Evolutionary conservation across 164 flowering plant genomes (phyloP).

Genomic region (Aristolochia californica): DNA sequence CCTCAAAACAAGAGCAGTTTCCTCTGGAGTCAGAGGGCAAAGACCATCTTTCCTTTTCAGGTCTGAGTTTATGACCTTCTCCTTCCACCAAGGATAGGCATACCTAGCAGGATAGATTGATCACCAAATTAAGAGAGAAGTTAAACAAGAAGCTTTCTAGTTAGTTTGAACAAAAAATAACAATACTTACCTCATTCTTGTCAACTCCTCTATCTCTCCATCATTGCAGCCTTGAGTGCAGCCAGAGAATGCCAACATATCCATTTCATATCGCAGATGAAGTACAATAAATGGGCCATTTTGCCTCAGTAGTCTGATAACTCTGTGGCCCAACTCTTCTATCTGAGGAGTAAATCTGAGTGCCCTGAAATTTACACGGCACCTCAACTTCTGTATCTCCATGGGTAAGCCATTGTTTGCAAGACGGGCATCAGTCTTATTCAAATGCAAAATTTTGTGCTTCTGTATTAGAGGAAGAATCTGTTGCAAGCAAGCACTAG

Average conservation of each 20-base stretch:
- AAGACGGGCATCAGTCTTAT: conserved; percentile 81
- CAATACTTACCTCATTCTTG: conserved; percentile 75
- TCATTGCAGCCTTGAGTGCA: conserved; percentile 79
- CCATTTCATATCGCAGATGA: conserved; percentile 98
- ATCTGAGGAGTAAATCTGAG: conserved; percentile 76
- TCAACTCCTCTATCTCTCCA: conserved; percentile 76
- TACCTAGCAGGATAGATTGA: conserved; percentile 34
- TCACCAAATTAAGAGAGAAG: neutral
- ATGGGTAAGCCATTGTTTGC: conserved; percentile 75
- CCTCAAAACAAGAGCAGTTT: conserved; percentile 59
- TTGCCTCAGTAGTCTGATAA: conserved; percentile 50
- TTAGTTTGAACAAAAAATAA: neutral
- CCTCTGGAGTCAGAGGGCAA: conserved; percentile 89
- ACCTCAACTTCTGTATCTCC: conserved; percentile 77
- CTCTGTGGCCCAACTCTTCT: conserved; percentile 76
- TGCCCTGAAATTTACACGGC: conserved; percentile 78
- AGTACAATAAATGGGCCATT: conserved; percentile 81
- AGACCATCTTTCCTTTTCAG: conserved; percentile 73
- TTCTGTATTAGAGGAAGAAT: conserved; percentile 78
- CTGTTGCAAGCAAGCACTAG: conserved; percentile 24
- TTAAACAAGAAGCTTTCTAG: neutral
- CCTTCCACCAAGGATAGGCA: conserved; percentile 97
- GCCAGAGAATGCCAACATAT: conserved; percentile 95
- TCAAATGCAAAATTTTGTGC: conserved; percentile 71
- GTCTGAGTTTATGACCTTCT: conserved; percentile 69